Conservation (phyloP, 2,329 filamentous ascomycete species). For the Arthrobotrys megalospora region DNA sequence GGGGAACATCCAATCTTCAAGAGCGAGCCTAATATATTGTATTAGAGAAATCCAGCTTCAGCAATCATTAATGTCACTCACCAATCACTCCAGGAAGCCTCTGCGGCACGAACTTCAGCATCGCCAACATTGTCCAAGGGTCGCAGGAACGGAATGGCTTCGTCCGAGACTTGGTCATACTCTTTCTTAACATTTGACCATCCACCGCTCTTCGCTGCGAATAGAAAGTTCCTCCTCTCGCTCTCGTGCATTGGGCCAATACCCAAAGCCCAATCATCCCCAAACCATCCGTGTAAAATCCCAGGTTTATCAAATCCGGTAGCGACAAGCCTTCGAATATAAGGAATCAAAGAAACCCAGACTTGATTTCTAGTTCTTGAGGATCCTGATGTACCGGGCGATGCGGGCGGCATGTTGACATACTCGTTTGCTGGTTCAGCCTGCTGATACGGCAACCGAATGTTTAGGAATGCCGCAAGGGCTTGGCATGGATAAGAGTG, state of each 20-base stretch:
- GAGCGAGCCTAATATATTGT: conserved; percentile 40
- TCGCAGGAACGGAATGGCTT: conserved; percentile 88
- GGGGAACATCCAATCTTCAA: conserved; percentile 61
- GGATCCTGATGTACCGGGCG: conserved; percentile 48
- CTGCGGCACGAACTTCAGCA: conserved; percentile 84
- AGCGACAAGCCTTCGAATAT: conserved; percentile 88
- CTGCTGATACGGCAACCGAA: conserved; percentile 88
- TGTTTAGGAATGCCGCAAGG: conserved; percentile 91
- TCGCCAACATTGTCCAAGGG: conserved; percentile 83
- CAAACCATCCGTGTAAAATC: conserved; percentile 95
- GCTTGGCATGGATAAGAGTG: conserved; percentile 86
- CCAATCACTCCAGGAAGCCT: conserved; percentile 93
- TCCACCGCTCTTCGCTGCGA: conserved; percentile 83
- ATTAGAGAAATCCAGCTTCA: conserved; percentile 17
- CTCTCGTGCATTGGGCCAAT: conserved; percentile 87
- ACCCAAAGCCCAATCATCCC: conserved; percentile 88
- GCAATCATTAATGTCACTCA: conserved; percentile 10
- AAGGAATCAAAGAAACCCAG: conserved; percentile 82
- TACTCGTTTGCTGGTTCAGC: conserved; percentile 57
- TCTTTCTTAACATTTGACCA: conserved; percentile 91
- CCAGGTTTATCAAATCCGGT: conserved; percentile 90
- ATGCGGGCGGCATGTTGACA: conserved; percentile 55
- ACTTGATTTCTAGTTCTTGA: conserved; percentile 64
- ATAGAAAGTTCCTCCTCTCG: conserved; percentile 93
- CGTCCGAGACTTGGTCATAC: conserved; percentile 88